Percentiles rank a stretch among this genome's conserved stretches.
Evolutionary conservation across 2,329 filamentous ascomycete species (phyloP).

Genomic region (Chaetothyriales sp.): DNA sequence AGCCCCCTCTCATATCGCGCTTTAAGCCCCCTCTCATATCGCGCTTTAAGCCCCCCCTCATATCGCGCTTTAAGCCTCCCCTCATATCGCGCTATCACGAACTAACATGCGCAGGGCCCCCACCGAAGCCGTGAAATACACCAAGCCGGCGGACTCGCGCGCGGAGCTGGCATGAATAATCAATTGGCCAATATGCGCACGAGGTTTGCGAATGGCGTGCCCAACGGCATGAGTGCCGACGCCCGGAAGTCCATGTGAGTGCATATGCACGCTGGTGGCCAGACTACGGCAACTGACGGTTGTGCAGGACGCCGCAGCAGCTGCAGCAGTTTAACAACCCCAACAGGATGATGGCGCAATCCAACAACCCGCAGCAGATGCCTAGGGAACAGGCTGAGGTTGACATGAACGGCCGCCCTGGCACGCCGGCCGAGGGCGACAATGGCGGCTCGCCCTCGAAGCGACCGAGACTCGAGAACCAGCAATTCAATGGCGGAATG

Average conservation of each 20-base stretch:
- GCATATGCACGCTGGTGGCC: too few species aligned
- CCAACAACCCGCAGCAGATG: slow-evolving; percentile 51
- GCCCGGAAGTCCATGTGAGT: slow-evolving; percentile 14
- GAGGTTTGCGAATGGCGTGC: slow-evolving; percentile 11
- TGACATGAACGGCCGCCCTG: slow-evolving; percentile 69
- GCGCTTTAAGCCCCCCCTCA: too few species aligned
- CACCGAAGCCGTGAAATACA: slow-evolving; percentile 54
- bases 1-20: neutral
- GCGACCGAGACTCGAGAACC: slow-evolving; percentile 64
- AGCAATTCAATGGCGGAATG: slow-evolving; percentile 61
- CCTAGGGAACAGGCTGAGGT: slow-evolving; percentile 85
- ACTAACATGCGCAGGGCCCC: slow-evolving; percentile 6
- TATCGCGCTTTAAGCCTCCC: too few species aligned
- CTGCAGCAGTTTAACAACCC: slow-evolving; percentile 4
- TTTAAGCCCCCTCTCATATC: neutral
- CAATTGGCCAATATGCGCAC: slow-evolving; percentile 43
- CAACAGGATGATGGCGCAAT: slow-evolving; percentile 22
- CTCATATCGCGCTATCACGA: slow-evolving; percentile 4
- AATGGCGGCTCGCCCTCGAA: slow-evolving; percentile 89
- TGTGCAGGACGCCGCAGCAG: slow-evolving; percentile 16
- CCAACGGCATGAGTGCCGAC: slow-evolving; percentile 10
- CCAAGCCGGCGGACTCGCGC: slow-evolving; percentile 58
- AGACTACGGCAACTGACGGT: neutral
- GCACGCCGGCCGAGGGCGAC: slow-evolving; percentile 69
- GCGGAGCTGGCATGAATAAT: slow-evolving; percentile 44